These are phyloP conservation scores for Suhomyces bokatorum DNA, from an alignment of 1,139 yeast species.

Conservation along the genomic window DNA sequence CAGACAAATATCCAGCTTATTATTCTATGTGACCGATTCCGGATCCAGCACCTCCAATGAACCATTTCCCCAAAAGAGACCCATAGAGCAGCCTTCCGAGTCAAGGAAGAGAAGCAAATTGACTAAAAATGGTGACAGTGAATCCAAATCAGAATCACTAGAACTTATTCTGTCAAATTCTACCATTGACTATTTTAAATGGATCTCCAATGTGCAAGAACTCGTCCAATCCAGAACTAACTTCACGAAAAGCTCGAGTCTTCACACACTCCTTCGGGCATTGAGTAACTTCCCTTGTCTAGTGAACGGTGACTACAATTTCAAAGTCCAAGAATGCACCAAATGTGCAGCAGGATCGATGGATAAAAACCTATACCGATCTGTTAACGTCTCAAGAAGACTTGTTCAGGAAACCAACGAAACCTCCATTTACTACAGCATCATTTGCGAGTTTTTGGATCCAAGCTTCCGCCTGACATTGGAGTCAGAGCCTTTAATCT, in stretches of 20 bases:
- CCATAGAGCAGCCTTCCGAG: neutral
- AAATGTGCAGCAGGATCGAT: slow-evolving; percentile 38
- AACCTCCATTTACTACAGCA: slow-evolving; percentile 24
- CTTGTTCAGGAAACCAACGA: slow-evolving; percentile 23
- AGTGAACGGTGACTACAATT: slow-evolving; percentile 33
- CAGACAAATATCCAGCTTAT: slow-evolving; percentile 9
- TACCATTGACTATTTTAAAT: slow-evolving; percentile 17
- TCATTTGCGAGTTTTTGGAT: slow-evolving; percentile 24
- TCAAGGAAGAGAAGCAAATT: neutral
- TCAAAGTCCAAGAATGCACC: slow-evolving; percentile 34
- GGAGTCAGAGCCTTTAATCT: slow-evolving; percentile 27
- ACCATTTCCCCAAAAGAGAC: neutral
- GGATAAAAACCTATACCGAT: slow-evolving; percentile 24
- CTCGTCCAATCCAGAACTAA: neutral
- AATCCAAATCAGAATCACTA: neutral
- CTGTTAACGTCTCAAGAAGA: slow-evolving; percentile 26
- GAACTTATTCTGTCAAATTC: slow-evolving; percentile 5
- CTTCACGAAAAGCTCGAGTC: slow-evolving; percentile 9
- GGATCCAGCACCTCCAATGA: neutral
- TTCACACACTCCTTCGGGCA: slow-evolving; percentile 37
- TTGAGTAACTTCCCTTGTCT: slow-evolving; percentile 49
- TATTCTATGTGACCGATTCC: slow-evolving; percentile 11
- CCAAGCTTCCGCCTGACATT: slow-evolving; percentile 9
- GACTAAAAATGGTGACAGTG: neutral
- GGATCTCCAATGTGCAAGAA: slow-evolving; percentile 27